Base-by-base conservation (phyloP, 768 basidiomycete species). In the Boletellus sp. region DNA sequence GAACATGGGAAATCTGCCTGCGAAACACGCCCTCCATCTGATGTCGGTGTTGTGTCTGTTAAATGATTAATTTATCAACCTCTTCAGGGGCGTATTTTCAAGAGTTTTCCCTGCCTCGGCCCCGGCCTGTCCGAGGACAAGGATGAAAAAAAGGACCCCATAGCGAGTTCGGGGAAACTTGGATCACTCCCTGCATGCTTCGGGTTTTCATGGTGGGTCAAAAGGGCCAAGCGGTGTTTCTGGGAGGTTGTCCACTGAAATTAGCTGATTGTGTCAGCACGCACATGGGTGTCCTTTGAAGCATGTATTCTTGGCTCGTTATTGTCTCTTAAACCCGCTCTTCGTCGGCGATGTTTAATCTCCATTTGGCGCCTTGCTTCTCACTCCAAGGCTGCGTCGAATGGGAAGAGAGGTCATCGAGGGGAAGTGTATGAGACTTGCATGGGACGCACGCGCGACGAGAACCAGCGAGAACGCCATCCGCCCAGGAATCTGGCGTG, bases 351-450 rank as follows among this genome's bases (percentile, higher is more conserved):
- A 37, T 42, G 15, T 28, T 22, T 13, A 42, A 52, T 34, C 62
- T 51, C 62, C 59, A 61, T 64, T 61, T 58, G 23, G 50, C 20
- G 13, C 34, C 35, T 47, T 23, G 22, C 28, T 59, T 58, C 50
- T 57, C 58, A 54, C 42, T 53, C 36, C 32, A n/a, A 51, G 17
- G 22, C 48, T 41, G 23, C 42, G 33, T 33, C 48, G 80, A 84
- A 82, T 55, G 83, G 84, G 57, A 32, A 82, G 24, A 26, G 7
- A 78, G 83, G 83, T 7, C 77, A 84, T 56, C 80, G 84, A 61
- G 85, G 81, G 83, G 83, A 83, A 54, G 76, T 75, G n/a, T 76
- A 28, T 28, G 28, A 10, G 28, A 28, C 28, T 8, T 10, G 7
- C 28, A 28, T 28, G 28, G 79, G 17, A 80, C 73, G 34, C 5